A percentile compares a stretch with the other conserved stretches of the same genome.
Evolutionary conservation across 352 stramenopile genomes (phyloP).

Genomic region (Blastocystis hominis): DNA sequence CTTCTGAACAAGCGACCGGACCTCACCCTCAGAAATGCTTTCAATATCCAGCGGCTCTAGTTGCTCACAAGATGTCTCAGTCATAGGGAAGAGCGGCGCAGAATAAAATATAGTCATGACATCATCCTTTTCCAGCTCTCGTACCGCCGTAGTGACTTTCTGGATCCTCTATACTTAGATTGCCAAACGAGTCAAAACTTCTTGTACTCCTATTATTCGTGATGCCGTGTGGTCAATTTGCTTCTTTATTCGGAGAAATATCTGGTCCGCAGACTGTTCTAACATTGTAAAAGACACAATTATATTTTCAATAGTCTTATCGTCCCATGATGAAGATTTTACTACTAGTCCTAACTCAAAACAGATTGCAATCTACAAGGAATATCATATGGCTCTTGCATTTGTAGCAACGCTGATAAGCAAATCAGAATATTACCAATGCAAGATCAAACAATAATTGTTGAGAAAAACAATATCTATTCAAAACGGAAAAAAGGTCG

Average conservation of each 20-base stretch:
- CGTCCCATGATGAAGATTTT: slow-evolving; percentile 10
- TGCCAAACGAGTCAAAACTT: background rate
- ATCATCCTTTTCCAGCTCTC: slow-evolving; percentile 18
- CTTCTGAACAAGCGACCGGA: background rate
- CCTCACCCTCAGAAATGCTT: background rate
- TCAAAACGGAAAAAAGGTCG: background rate
- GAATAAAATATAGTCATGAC: slow-evolving; percentile 1
- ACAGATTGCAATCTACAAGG: background rate
- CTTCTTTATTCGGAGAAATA: background rate
- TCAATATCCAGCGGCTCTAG: background rate
- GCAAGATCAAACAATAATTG: background rate
- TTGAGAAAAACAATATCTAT: background rate
- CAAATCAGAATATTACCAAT: background rate
- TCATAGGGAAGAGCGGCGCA: background rate
- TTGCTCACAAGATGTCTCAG: background rate
- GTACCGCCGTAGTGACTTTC: background rate
- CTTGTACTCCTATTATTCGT: background rate
- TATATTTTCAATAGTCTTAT: background rate
- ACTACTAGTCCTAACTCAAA: background rate
- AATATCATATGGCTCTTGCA: background rate
- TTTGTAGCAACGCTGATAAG: background rate
- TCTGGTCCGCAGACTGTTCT: background rate
- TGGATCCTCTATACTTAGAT: background rate
- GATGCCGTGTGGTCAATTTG: background rate
- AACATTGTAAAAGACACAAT: slow-evolving; percentile 35